Evolutionary conservation across 352 stramenopile species (phyloP), one percentile per base, ranked within the genome.

Genomic region (Globisporangium emineosum): DNA sequence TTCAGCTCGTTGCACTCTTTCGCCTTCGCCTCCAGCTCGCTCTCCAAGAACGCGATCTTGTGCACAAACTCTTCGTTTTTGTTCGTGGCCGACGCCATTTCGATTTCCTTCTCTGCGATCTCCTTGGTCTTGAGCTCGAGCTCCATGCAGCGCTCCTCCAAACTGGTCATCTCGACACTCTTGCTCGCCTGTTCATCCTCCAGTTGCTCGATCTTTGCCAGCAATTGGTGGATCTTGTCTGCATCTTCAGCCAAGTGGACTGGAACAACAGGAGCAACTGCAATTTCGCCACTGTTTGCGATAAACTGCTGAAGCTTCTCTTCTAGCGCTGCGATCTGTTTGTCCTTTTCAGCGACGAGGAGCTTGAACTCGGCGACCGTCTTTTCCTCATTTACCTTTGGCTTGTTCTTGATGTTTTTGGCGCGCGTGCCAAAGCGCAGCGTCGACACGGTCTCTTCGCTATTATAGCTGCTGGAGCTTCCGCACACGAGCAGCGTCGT

Each of bases 331-430:
- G 70, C 71, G 58, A 91, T 87, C 17, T 75, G 68, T 52, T 81
- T 77, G 35, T 91, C 79, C 43, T 87, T 87, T 49, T 82, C 75
- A 10, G 74, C 52, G 5, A 91, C 60, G 15, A 91, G 70, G 49
- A 85, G 57, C 65, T 91, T 91, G 69, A 78, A 91, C 59, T 89
- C 78, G 9, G 76, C 78, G 21, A 91, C 81, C 0, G 79, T 97
- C 93, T 63, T 94, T 87, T 88, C 99, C 93, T 91, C 78, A 57
- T 91, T 94, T 15, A 91, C 75, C 65, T 85, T 86, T 0, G 84
- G 78, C 42, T 88, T 92, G 65, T 94, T 89, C 72, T 91, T 90
- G 54, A 94, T 90, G 47, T 68, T 85, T 70, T 89, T 89, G 23
- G 86, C 83, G 2, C 86, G 81, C 43, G 82, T 78, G 12, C 81